Conservation (phyloP, 257 asterid genomes). For the Ilex aquifolium region DNA sequence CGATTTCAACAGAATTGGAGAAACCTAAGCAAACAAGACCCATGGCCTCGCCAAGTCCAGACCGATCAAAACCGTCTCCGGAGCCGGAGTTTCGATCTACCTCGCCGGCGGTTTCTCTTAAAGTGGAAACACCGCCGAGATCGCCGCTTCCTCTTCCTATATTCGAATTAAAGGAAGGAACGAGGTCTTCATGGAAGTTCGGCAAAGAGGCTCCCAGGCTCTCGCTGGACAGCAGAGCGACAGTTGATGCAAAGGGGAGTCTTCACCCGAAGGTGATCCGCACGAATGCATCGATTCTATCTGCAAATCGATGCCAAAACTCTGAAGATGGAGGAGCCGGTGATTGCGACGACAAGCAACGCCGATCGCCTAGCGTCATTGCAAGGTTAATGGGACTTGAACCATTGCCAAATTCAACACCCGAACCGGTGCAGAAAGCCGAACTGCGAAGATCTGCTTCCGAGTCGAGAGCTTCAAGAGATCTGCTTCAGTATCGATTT, state of each 20-base stretch:
- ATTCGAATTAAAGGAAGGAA: slow-evolving; percentile 55
- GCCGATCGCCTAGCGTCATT: slow-evolving; percentile 70
- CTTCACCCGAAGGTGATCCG: slow-evolving; percentile 77
- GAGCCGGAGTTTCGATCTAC: slow-evolving; percentile 20
- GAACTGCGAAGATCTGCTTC: slow-evolving; percentile 91
- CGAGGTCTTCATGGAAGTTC: slow-evolving; percentile 69
- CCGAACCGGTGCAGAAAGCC: slow-evolving; percentile 38
- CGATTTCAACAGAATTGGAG: slow-evolving; percentile 27
- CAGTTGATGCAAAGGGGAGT: slow-evolving; percentile 82
- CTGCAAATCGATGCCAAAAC: slow-evolving; percentile 28
- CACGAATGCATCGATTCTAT: slow-evolving; percentile 29
- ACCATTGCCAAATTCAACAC: slow-evolving; percentile 45
- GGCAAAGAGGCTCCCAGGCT: slow-evolving; percentile 81
- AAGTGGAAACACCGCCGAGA: slow-evolving; percentile 31
- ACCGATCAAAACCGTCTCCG: slow-evolving; percentile 9
- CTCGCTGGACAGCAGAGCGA: slow-evolving; percentile 89
- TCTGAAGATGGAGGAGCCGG: slow-evolving; percentile 21
- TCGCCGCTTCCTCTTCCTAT: slow-evolving; percentile 49
- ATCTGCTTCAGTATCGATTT: slow-evolving; percentile 56
- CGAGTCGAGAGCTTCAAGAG: slow-evolving; percentile 76
- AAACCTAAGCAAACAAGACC: slow-evolving; percentile 20
- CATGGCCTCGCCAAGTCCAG: slow-evolving; percentile 23
- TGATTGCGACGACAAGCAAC: slow-evolving; percentile 37
- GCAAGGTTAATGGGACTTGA: slow-evolving; percentile 93
- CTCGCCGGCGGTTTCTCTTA: slow-evolving; percentile 8